Evolutionary conservation across 1,284 basidiomycete genomes (phyloP), one percentile per base, ranked within the genome.

Genomic region (Rhodotorula sp.): DNA sequence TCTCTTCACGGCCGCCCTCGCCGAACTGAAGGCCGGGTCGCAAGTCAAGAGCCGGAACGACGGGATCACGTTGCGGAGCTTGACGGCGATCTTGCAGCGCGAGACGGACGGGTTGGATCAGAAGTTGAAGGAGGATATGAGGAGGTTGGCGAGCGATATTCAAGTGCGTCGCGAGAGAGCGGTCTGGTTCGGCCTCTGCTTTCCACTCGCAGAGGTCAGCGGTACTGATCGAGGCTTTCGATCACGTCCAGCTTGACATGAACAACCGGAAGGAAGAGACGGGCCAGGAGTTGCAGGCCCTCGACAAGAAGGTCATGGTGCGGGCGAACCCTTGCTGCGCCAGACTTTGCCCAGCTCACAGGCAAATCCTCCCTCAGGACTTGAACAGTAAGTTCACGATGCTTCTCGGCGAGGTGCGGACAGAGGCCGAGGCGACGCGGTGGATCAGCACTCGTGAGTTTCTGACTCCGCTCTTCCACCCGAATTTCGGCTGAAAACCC

Each of bases 101-200:
- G 96, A 99, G 65, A 89, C 95, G 19, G 95, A 99, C 78, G 83
- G 85, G 6, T 81, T 98, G 44, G 88, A 90, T 76, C 89, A 91
- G 63, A 94, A 91, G 81, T 90, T 99, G 87, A 95, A 95, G 81
- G 93, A 97, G 80, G 92, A 96, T 77, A 83, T 99, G 53, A 87
- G 86, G 32, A 89, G 86, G 48, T 83, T 99, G 77, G 94, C 93
- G 81, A 94, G 97, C 78, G 94, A 98, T 90, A 75, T 75, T 36
- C 72, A 75, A 64, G 70, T 72, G 60, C 51, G 66, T 64, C n/a
- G n/a, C 19, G 19, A 44, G 39, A 17, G 39, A 44, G 13, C 11
- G 44, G 56, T 4, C 36, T 55, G 11, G 32, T 44, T 15, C 44
- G 27, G n/a, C 49, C 48, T 56, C 36, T 17, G 22, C 7, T 27